Base-by-base conservation (phyloP, 164 flowering plant genomes). In the Nymphaea thermarum region DNA sequence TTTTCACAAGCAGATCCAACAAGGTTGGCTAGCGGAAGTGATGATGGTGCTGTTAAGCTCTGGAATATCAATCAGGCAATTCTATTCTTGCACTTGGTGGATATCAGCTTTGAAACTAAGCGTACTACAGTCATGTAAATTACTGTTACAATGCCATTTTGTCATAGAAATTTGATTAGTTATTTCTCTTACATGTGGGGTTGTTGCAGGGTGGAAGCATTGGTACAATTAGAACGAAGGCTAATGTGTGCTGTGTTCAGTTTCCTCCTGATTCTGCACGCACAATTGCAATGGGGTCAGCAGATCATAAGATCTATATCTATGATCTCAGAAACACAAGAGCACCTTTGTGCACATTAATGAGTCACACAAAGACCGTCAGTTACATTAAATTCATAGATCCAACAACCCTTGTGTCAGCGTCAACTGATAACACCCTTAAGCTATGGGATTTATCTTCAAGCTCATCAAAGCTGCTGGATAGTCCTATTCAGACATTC, bases 51-150 rank as follows among this genome's bases (percentile, higher is more conserved):
- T 59, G 96, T 95, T 64, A 95, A 95, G 82, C 98, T 95, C 59
- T 95, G 99, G 99, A 95, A 84, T 82, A 89, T 90, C 86, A 95
- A 92, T 90, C 99, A 95, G 99, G 99, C 96, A 90, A 91, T 86
- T 86, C 81, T 85, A 86, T 75, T 87, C 80, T 82, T 83, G 84
- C 86, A 83, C 85, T 87, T 85, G 87, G 86, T 87, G 95, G 87
- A 82, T 90, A 82, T 89, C 88, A 85, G 83, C 87, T 89, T 91
- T 83, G 85, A 87, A 87, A 84, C 90, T 87, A 83, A 88, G 86
- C 84, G 94, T 87, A 90, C 89, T 87, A 72, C 76, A 76, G 81
- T 82, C 71, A 80, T 78, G 81, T 80, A 80, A 51, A 66, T 75
- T 80, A 78, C 65, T 42, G 60, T 68, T 79, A 71, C 63, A 68